These are phyloP conservation scores for Sordaria brevicollis DNA, from an alignment of 495 filamentous ascomycete species.

Conservation along the genomic window DNA sequence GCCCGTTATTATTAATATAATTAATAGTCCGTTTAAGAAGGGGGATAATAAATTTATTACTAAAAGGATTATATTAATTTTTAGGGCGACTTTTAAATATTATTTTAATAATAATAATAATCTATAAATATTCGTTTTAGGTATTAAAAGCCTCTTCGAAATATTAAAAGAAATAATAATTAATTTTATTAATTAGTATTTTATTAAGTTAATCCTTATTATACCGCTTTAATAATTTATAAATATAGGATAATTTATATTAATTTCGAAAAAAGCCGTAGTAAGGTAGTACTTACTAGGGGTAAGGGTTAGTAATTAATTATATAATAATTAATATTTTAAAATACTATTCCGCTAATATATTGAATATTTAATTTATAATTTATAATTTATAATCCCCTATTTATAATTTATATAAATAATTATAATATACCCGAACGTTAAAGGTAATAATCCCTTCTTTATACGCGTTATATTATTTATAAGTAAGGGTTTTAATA, in stretches of 20 bases:
- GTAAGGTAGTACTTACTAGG: neutral
- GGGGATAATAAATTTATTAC: too few relatives aligned
- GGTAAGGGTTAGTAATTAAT: neutral
- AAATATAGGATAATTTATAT: neutral
- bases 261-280: neutral
- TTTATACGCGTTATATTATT: neutral
- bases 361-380: neutral
- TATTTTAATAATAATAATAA: neutral
- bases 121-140: neutral
- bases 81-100: neutral
- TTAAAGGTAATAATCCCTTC: neutral
- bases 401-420: neutral
- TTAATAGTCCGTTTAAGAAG: too few relatives aligned
- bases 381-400: neutral
- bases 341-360: neutral
- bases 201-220: neutral
- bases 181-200: neutral
- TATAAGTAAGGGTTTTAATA: neutral
- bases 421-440: neutral
- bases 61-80: neutral
- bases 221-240: neutral
- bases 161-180: neutral
- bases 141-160: neutral
- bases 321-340: neutral
- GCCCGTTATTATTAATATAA: neutral